These are phyloP conservation scores for Gymnopilus dilepis DNA, from an alignment of 768 basidiomycete species.

Conservation along the genomic window DNA sequence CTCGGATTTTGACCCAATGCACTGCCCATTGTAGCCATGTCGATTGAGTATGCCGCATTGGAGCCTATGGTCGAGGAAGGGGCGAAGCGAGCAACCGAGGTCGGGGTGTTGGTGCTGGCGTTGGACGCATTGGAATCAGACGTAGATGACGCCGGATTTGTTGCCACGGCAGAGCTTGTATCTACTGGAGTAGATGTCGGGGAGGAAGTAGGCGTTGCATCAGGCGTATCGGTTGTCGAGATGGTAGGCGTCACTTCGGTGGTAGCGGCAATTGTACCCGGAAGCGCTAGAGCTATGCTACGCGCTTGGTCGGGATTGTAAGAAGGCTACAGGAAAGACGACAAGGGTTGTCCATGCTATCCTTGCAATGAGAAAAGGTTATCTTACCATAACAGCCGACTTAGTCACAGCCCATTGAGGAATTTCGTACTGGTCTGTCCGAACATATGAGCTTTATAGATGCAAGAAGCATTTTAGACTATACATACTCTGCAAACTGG, in stretches of 20 bases:
- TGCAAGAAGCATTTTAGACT: neutral
- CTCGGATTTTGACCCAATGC: neutral
- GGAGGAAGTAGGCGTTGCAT: neutral
- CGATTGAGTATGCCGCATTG: conserved; percentile 10
- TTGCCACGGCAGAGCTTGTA: neutral
- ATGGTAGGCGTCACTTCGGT: neutral
- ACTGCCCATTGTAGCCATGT: neutral
- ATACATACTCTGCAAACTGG: conserved; percentile 1
- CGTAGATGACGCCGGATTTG: neutral
- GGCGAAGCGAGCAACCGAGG: neutral
- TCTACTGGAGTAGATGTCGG: neutral
- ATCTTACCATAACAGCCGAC: conserved; percentile 8
- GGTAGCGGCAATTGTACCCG: neutral
- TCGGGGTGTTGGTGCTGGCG: no score
- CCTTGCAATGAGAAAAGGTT: neutral
- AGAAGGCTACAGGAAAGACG: neutral
- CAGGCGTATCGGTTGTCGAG: neutral
- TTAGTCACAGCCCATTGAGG: conserved; percentile 17
- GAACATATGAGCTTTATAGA: neutral
- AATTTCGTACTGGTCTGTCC: conserved; percentile 3
- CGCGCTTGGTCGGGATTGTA: conserved; percentile 9
- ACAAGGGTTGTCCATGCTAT: neutral
- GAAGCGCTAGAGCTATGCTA: neutral
- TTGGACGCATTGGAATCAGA: neutral
- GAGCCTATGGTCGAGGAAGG: neutral